phyloP scores from a whole-genome alignment of 257 asterid species.

The Jacaranda mimosifolia region DNA sequence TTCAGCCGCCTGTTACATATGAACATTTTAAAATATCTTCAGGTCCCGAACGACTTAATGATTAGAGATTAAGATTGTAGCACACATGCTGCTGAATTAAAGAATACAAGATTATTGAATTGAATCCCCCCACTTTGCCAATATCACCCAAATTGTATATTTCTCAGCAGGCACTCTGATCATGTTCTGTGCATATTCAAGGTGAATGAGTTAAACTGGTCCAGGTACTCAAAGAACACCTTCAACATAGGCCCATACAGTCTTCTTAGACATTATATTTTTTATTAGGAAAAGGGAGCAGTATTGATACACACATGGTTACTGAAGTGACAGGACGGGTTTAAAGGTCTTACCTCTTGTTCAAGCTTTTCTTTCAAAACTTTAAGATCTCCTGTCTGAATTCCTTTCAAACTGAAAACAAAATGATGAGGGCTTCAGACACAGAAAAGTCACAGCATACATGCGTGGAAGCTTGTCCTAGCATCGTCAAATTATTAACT shows the following conservation, averaged over 20 bases:
- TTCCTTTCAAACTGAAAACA: constrained; percentile 79
- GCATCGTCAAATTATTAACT: too few relatives aligned
- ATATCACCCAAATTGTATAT: not conserved
- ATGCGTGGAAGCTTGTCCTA: not conserved
- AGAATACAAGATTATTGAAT: constrained; percentile 6
- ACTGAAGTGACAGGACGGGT: not conserved
- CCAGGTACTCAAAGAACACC: not conserved
- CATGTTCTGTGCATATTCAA: not conserved
- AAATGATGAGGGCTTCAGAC: constrained; percentile 32
- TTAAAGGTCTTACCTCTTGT: constrained; percentile 67
- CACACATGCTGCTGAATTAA: constrained; percentile 16
- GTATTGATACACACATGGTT: not conserved
- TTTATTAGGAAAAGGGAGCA: not conserved
- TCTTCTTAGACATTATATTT: not conserved
- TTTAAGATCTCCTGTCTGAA: constrained; percentile 68
- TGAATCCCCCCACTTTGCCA: not conserved
- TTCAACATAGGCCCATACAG: constrained; percentile 1
- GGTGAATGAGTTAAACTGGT: not conserved
- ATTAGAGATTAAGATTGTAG: constrained; percentile 16
- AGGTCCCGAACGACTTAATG: constrained; percentile 7
- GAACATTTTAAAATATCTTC: constrained; percentile 29
- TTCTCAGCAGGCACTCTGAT: not conserved
- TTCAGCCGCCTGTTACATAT: constrained; percentile 70
- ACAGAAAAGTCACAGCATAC: constrained; percentile 14
- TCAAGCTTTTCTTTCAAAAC: constrained; percentile 82